These are phyloP conservation scores for Umbellularia californica DNA, from an alignment of 164 flowering plant genomes.

Conservation along the genomic window DNA sequence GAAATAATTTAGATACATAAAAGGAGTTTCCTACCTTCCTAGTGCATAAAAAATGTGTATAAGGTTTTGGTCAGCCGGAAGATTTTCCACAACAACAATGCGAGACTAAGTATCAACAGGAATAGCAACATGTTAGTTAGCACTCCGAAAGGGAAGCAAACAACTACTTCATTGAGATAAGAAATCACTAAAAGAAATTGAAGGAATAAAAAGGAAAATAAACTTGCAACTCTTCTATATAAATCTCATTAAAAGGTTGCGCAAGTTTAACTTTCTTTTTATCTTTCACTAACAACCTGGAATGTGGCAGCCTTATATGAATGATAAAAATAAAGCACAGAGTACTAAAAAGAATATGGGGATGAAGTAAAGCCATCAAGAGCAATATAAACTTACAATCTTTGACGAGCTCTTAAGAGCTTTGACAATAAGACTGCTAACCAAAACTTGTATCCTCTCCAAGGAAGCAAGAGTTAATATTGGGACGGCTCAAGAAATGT, in stretches of 20 bases:
- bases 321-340: not conserved
- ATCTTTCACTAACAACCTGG: conserved; percentile 88
- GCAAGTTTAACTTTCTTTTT: conserved; percentile 75
- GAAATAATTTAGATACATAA: not conserved
- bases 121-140: not conserved
- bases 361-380: not conserved
- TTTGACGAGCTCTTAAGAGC: conserved; percentile 68
- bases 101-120: conserved; percentile 53
- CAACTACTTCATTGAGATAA: not conserved
- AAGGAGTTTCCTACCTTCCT: conserved; percentile 58
- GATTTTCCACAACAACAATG: conserved; percentile 81
- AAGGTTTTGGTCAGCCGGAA: conserved; percentile 92
- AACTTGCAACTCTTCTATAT: conserved; percentile 89
- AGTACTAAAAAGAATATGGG: not conserved
- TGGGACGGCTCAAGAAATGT: conserved; percentile 47
- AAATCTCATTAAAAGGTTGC: conserved; percentile 61
- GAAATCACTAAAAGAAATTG: not conserved
- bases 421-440: conserved; percentile 58
- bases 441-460: conserved; percentile 78
- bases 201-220: not conserved
- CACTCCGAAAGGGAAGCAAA: not conserved
- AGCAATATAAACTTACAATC: conserved; percentile 52
- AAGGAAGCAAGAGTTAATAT: conserved; percentile 85
- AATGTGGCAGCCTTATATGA: conserved; percentile 6
- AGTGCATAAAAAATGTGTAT: conserved; percentile 78